Conservation (phyloP, 805 yeast genomes). For the Starmera quercuum region DNA sequence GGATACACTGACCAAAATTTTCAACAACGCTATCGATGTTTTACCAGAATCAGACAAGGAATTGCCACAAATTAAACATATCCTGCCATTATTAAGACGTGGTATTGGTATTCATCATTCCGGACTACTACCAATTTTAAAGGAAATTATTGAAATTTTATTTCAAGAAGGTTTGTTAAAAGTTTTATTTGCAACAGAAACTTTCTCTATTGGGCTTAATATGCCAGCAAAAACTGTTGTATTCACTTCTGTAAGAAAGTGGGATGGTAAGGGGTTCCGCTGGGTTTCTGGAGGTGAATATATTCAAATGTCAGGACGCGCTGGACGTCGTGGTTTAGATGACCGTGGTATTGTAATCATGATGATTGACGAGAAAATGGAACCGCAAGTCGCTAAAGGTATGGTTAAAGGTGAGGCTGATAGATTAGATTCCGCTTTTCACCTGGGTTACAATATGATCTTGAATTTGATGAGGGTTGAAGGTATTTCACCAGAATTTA, state of each 20-base stretch:
- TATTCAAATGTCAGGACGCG: constrained; percentile 99
- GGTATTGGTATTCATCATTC: constrained; percentile 99
- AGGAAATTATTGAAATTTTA: constrained; percentile 90
- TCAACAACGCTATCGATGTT: constrained; percentile 80
- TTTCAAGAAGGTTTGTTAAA: constrained; percentile 95
- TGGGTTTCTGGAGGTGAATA: constrained; percentile 99
- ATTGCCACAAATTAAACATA: constrained; percentile 89
- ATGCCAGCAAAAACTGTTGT: constrained; percentile 99
- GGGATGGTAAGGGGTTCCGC: constrained; percentile 97
- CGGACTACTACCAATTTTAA: constrained; percentile 86
- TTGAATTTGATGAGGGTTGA: constrained; percentile 93
- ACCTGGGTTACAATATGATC: constrained; percentile 95
- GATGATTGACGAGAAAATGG: constrained; percentile 99
- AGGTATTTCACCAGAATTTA: constrained; percentile 96
- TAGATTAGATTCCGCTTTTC: constrained; percentile 95
- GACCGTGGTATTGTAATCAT: constrained; percentile 98
- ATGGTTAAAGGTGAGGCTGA: constrained; percentile 99
- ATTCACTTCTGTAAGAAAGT: constrained; percentile 92
- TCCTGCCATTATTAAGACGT: constrained; percentile 79
- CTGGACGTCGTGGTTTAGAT: constrained; percentile 99
- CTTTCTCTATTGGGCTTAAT: constrained; percentile 95
- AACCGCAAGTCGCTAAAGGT: constrained; percentile 97
- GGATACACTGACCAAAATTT: constrained; percentile 82
- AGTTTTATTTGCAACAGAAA: constrained; percentile 95
- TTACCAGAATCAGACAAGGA: constrained; percentile 88